A percentile compares a stretch with the other conserved stretches of the same genome.
phyloP scores from a whole-genome alignment of 495 filamentous ascomycete genomes.

The Penicillium canariense region DNA sequence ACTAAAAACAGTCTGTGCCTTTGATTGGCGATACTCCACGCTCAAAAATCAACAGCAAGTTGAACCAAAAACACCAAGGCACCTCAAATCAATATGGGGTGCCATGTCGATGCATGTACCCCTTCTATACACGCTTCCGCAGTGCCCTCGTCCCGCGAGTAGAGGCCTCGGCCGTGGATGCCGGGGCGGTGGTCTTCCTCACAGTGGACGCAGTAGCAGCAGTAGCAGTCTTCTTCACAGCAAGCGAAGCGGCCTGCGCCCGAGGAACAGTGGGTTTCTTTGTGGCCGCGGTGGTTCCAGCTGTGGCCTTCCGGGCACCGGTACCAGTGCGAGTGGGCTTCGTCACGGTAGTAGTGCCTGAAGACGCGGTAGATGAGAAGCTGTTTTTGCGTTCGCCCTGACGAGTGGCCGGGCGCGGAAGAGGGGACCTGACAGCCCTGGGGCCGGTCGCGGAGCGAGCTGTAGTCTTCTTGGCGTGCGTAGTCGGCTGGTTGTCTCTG shows the following conservation, averaged over 20 bases:
- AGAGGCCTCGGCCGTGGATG: constrained; percentile 31
- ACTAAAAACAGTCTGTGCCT: neutral
- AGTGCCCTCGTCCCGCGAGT: constrained; percentile 42
- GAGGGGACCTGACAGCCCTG: constrained; percentile 32
- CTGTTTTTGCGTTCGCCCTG: constrained; percentile 46
- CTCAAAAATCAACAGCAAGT: neutral
- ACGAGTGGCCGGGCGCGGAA: constrained; percentile 40
- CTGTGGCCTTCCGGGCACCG: constrained; percentile 45
- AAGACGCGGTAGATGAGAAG: constrained; percentile 45
- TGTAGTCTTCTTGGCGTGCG: constrained; percentile 34
- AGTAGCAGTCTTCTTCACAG: constrained; percentile 36
- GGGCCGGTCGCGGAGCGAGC: constrained; percentile 32
- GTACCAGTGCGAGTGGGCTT: constrained; percentile 51
- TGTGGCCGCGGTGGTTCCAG: constrained; percentile 43
- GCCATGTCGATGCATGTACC: neutral
- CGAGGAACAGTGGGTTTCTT: constrained; percentile 44
- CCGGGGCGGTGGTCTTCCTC: constrained; percentile 37
- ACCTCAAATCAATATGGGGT: neutral
- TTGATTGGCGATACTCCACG: neutral
- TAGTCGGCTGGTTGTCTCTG: constrained; percentile 24
- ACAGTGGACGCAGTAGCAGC: constrained; percentile 21
- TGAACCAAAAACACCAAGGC: neutral
- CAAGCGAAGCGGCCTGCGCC: constrained; percentile 32
- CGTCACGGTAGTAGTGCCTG: constrained; percentile 59
- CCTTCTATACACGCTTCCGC: constrained; percentile 44